Conservation (phyloP, 495 filamentous ascomycete species). For the Penicillium herquei region DNA sequence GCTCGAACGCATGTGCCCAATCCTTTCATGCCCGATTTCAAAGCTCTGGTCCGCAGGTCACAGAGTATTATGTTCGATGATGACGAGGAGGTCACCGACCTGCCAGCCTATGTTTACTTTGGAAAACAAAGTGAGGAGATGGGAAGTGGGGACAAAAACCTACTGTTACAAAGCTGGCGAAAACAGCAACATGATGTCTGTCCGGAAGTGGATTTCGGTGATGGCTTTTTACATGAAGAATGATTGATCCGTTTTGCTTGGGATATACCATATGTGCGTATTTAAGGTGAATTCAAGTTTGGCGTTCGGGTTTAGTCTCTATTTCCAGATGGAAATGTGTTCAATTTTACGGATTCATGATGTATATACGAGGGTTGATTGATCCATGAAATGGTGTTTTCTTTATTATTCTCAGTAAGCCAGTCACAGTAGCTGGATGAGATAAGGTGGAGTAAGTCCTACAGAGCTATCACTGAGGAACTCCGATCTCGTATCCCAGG, state of each 20-base stretch:
- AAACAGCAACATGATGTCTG: conserved; percentile 37
- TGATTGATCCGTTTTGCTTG: conserved; percentile 8
- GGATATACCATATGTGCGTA: background rate
- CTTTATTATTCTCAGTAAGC: background rate
- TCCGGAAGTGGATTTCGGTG: conserved; percentile 36
- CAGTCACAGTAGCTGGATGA: background rate
- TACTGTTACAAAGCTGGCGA: conserved; percentile 42
- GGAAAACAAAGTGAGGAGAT: conserved; percentile 39
- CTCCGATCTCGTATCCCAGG: conserved; percentile 87
- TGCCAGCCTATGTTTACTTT: conserved; percentile 45
- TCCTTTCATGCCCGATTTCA: conserved; percentile 35
- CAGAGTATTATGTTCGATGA: conserved; percentile 16
- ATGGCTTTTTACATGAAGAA: conserved; percentile 19
- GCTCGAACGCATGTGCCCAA: conserved; percentile 45
- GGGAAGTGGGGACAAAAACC: conserved; percentile 34
- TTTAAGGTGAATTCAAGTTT: background rate
- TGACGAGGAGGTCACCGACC: conserved; percentile 12
- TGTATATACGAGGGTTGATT: background rate
- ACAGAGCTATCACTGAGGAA: conserved; percentile 41
- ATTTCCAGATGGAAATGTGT: no score
- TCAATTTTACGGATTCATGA: background rate
- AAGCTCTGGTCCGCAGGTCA: conserved; percentile 32
- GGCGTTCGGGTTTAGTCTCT: background rate
- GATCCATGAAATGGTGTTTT: background rate
- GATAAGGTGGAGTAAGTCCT: background rate